Base-by-base conservation (phyloP, 176 grass and related monocot genomes). In the Juncus effusus region DNA sequence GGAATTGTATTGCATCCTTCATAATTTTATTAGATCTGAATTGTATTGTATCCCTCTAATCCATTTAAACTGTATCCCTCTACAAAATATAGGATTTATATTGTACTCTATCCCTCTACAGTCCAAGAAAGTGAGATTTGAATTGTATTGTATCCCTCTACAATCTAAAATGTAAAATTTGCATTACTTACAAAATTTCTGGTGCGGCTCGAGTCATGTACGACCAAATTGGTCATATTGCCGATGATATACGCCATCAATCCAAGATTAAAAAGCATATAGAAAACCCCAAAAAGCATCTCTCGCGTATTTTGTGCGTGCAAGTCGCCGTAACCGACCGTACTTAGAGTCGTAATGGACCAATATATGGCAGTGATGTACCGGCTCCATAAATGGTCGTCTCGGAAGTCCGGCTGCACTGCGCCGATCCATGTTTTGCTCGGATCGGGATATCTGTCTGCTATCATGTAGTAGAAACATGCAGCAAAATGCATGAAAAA, bases 161-260 rank as follows among this genome's bases (percentile, higher is more conserved):
- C 19, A 28, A 28, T 28, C 19, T 1, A 28, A 28, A 28, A 28
- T 28, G 19, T 28, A 28, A 47, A 47, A 47, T 47, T 6, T 6
- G 67, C 56, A 75, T 50, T 60, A 69, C 91, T 6, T 95, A 90
- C 90, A 57, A 90, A 95, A 51, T 87, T 90, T 58, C 78, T 90
- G 62, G 91, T 95, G 38, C 86, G 83, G 78, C 86, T 77, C 49
- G 81, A 87, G 72, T 83, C 86, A 56, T 95, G 78, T 5, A 95
- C 91, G 56, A 95, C 81, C 65, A 95, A 81, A 59, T 95, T 95
- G 56, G 86, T 95, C 91, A 95, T 95, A 76, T 95, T 95, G 49
- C 86, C 91, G 16, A 90, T 95, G 64, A 95, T 76, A 71, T 90
- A 95, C 65, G 86, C 78, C 41, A 86, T 90, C 60, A 95, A 61